Conservation (phyloP, 129 eudicot genomes). For the Chrysanthemum lavandulifolium region DNA sequence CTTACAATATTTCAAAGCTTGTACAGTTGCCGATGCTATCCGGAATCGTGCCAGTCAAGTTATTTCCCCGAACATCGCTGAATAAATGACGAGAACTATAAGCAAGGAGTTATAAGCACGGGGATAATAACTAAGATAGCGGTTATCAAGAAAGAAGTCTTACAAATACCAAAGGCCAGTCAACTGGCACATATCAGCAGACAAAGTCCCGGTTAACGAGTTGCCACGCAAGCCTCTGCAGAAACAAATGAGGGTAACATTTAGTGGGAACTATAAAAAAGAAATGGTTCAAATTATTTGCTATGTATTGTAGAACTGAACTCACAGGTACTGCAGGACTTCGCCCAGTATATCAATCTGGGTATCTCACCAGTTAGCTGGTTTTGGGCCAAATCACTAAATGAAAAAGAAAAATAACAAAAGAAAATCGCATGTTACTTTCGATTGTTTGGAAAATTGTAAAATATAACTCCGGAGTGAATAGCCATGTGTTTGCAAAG, state of each 20-base stretch:
- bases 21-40: slow-evolving; percentile 88
- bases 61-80: slow-evolving; percentile 76
- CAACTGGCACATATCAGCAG: slow-evolving; percentile 89
- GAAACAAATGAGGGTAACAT: neutral
- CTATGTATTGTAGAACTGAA: slow-evolving; percentile 24
- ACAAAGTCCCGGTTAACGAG: slow-evolving; percentile 66
- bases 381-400: slow-evolving; percentile 76
- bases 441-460: neutral
- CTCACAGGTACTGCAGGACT: slow-evolving; percentile 85
- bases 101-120: neutral
- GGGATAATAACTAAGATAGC: neutral
- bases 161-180: slow-evolving; percentile 96
- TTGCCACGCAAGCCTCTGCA: slow-evolving; percentile 75
- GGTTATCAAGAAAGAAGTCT: slow-evolving; percentile 17
- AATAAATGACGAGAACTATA: neutral
- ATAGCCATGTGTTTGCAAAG: neutral
- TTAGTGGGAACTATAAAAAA: neutral
- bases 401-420: slow-evolving; percentile 8
- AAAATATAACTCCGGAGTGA: neutral
- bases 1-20: slow-evolving; percentile 84
- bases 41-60: slow-evolving; percentile 76
- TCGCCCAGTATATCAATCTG: slow-evolving; percentile 84
- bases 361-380: slow-evolving; percentile 81
- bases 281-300: neutral
- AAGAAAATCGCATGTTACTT: neutral